Evolutionary conservation across 305 asterid genomes (phyloP), one percentile per base, ranked within the genome.

Genomic region (Euphrasia arctica): DNA sequence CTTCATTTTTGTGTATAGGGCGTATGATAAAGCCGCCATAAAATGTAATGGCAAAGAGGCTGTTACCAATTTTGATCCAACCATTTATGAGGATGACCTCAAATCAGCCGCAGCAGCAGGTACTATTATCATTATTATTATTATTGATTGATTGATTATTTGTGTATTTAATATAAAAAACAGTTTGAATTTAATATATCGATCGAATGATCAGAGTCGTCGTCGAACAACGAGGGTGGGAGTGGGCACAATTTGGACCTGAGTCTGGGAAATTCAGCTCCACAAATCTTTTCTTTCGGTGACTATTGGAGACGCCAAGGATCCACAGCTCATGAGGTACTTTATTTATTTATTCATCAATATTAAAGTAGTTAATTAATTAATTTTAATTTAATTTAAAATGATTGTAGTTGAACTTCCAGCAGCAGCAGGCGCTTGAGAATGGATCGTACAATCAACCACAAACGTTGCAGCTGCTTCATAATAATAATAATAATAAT

Each of bases 11-110:
- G 48, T 28, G 50, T 55, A 51, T 72, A 90, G 99, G 82, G 92
- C 96, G 74, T 93, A 93, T 81, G 99, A 93, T 66, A 93, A 90
- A 82, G 99, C 99, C 65, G 95, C 97, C 70, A 88, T 93, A 59
- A 93, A 86, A 82, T 83, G 97, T 70, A 88, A 90, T 65, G 99
- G 99, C 51, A 93, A 86, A 77, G 99, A 90, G 63, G 99, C 96
- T 75, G 96, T 90, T 54, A 93, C 97, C 75, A 93, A 93, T 78
- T 93, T 93, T 69, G 95, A 90, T 70, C 92, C 95, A 42, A 88
- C 79, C 77, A 85, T 82, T 76, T 93, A 93, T 60, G 95, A 90
- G 41, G 87, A 84, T 63, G 99, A 93, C 52, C 86, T 90, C 41
- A 88, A 78, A 73, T 59, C 90, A 1, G 43, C 43, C 7, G 9